Evolutionary conservation across 2,329 filamentous ascomycete genomes (phyloP).

Genomic region (Cryphonectria radicalis): DNA sequence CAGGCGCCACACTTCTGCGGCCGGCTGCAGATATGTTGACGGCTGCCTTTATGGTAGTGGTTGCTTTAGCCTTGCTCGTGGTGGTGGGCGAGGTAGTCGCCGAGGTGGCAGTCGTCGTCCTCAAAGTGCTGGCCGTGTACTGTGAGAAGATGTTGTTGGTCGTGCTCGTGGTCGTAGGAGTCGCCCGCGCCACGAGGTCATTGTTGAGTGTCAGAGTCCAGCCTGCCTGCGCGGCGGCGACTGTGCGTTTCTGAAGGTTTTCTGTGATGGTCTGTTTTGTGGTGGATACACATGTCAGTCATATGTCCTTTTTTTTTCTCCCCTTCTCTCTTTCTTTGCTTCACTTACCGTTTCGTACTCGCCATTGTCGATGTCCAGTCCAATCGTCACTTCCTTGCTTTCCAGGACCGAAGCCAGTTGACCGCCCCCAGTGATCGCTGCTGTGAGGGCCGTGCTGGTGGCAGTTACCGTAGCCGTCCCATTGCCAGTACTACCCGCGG

Average conservation of each 20-base stretch:
- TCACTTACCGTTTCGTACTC: slow-evolving; percentile 20
- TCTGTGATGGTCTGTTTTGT: slow-evolving; percentile 23
- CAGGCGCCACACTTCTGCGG: background rate
- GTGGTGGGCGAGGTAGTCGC: background rate
- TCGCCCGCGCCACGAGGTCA: slow-evolving; percentile 6
- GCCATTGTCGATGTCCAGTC: slow-evolving; percentile 24
- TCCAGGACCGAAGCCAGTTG: background rate
- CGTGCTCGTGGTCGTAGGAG: background rate
- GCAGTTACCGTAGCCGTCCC: background rate
- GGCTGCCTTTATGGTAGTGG: background rate
- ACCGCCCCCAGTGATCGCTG: slow-evolving; percentile 17
- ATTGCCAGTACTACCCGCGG: background rate
- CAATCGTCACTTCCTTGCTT: slow-evolving; percentile 15
- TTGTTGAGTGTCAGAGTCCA: slow-evolving; percentile 21
- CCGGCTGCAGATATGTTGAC: slow-evolving; percentile 9
- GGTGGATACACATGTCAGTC: background rate
- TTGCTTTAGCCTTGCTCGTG: background rate
- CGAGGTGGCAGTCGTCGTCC: background rate
- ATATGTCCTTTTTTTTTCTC: background rate
- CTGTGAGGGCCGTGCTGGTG: slow-evolving; percentile 6
- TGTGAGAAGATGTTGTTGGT: background rate
- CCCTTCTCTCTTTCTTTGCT: background rate
- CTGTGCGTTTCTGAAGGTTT: slow-evolving; percentile 23
- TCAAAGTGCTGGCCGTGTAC: background rate
- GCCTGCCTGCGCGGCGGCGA: slow-evolving; percentile 5